Evolutionary conservation across 805 yeast genomes (phyloP).

Genomic region (Blastobotrys attinorum): DNA sequence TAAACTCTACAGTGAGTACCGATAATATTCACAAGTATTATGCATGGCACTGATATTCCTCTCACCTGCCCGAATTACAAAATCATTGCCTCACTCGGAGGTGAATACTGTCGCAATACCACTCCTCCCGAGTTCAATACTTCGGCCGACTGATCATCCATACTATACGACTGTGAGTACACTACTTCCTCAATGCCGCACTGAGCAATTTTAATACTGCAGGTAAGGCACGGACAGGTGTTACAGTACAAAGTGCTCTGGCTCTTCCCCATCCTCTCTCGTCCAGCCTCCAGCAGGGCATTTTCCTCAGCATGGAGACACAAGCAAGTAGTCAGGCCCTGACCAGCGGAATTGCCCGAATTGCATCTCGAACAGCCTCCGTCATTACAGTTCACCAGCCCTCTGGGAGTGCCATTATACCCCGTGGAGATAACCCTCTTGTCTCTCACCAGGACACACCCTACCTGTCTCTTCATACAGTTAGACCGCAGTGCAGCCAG

Average conservation of each 20-base stretch:
- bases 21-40: not conserved
- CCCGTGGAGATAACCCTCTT: conserved; percentile 91
- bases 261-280: conserved; percentile 62
- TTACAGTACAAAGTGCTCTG: conserved; percentile 76
- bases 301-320: conserved; percentile 98
- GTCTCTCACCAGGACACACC: conserved; percentile 87
- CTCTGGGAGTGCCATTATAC: conserved; percentile 94
- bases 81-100: conserved; percentile 29
- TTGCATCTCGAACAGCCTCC: conserved; percentile 96
- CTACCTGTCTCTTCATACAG: conserved; percentile 96
- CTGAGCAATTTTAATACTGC: conserved; percentile 92
- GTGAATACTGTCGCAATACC: conserved; percentile 50
- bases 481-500: conserved; percentile 88
- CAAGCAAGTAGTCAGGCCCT: conserved; percentile 69
- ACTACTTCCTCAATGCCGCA: conserved; percentile 87
- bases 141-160: conserved; percentile 72
- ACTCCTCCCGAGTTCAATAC: conserved; percentile 74
- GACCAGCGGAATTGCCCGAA: conserved; percentile 52
- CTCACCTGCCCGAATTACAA: not conserved
- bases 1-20: no score
- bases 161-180: conserved; percentile 83
- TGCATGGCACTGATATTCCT: not conserved
- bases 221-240: conserved; percentile 93
- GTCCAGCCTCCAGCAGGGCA: conserved; percentile 88
- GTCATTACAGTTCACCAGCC: conserved; percentile 78